Evolutionary conservation across 2,329 filamentous ascomycete species (phyloP), one percentile per base, ranked within the genome.

Genomic region (Fusarium fracticaudum): DNA sequence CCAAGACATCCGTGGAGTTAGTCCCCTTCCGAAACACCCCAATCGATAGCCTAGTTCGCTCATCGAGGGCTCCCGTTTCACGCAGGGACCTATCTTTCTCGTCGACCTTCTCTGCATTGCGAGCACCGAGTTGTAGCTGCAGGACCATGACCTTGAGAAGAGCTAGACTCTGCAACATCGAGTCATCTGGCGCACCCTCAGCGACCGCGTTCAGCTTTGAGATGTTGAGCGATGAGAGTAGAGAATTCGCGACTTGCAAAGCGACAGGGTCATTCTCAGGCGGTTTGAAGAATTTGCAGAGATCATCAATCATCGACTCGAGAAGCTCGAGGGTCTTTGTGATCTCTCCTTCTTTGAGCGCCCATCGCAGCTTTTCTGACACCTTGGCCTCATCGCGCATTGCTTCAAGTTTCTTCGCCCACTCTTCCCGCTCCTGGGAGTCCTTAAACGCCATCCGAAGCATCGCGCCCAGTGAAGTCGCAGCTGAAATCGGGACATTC

Each of bases 41-140:
- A 3, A 8, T 29, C 0, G 51, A 41, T n/a, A 20, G 20, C 3
- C 1, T 29, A 1, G 20, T 55, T n/a, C 35, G 24, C 20, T 29
- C 20, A 18, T 41, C 20, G 0, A 18, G 24, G 12, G 2, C 8
- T 1, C 20, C 51, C 8, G 24, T 55, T 13, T 55, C 35, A 13
- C 20, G 35, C 2, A 55, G 20, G 0, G 20, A 29, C 8, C 24
- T 7, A 6, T 55, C 35, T 7, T 55, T 55, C 24, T 41, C 24
- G 1, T 55, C 24, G 3, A 55, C 24, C 14, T 41, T 55, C 3
- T 55, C 51, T n/a, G 14, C 10, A 29, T n/a, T 29, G 0, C 24
- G 35, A 18, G 24, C 20, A 8, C 35, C 51, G 14, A 41, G 35
- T 10, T 55, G 35, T 18, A 55, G 20, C 4, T 55, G 51, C 8